Evolutionary conservation across 495 filamentous ascomycete genomes (phyloP).

Genomic region (Podospora sp.): DNA sequence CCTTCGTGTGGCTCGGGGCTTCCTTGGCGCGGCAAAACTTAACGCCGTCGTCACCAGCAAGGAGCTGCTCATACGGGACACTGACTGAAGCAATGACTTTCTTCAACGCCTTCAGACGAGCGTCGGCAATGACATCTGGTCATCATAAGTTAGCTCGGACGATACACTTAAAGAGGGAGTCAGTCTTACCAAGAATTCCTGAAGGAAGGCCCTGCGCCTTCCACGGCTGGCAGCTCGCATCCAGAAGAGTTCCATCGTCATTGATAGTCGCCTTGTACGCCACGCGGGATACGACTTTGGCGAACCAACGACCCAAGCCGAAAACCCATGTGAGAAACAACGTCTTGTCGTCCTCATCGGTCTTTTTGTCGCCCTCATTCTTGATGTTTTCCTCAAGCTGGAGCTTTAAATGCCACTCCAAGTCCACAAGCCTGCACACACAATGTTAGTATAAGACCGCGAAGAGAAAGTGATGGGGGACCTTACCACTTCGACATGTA

Average conservation of each 20-base stretch:
- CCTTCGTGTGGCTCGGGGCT: constrained; percentile 11
- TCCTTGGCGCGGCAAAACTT: constrained; percentile 25
- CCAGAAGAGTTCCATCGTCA: constrained; percentile 11
- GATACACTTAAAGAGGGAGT: background rate
- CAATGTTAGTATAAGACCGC: background rate
- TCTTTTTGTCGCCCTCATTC: background rate
- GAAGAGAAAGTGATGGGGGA: background rate
- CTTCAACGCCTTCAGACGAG: constrained; percentile 6
- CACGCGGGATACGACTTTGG: constrained; percentile 14
- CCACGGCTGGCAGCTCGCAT: constrained; percentile 23
- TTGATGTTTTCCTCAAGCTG: background rate
- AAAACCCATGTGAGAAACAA: constrained; percentile 30
- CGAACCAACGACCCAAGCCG: constrained; percentile 26
- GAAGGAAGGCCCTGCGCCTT: constrained; percentile 19
- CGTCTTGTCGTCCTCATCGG: constrained; percentile 24
- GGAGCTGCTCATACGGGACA: constrained; percentile 10
- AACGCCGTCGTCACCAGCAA: background rate
- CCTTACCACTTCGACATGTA: constrained; percentile 25
- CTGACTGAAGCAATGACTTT: constrained; percentile 14
- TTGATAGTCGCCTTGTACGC: constrained; percentile 24
- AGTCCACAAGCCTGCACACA: background rate
- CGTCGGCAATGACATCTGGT: constrained; percentile 21
- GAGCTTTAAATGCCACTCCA: background rate
- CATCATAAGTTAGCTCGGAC: background rate
- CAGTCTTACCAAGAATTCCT: constrained; percentile 22